A percentile compares a stretch with the other conserved stretches of the same genome.
phyloP scores from a whole-genome alignment of 305 asterid genomes.

The Plantago coronopus region DNA sequence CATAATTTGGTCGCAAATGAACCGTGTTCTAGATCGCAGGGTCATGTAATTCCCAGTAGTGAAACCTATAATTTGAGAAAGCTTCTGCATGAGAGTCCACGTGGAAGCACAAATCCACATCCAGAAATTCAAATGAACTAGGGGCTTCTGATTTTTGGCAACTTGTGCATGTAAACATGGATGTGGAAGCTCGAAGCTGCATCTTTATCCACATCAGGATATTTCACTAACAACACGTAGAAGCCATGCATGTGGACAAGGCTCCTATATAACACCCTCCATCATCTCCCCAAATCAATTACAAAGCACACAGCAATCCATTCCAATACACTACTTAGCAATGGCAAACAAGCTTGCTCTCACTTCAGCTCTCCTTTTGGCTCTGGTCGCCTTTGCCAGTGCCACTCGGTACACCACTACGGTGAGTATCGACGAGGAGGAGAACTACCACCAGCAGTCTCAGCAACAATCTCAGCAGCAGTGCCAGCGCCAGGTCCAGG shows the following conservation, averaged over 20 bases:
- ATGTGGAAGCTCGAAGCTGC: constrained; percentile 28
- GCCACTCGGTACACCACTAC: constrained; percentile 35
- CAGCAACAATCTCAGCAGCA: neutral
- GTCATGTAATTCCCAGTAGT: no score
- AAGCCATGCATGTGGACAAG: constrained; percentile 24
- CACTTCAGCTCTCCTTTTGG: constrained; percentile 33
- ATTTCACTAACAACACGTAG: constrained; percentile 30
- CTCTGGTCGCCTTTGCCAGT: constrained; percentile 29
- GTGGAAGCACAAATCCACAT: neutral
- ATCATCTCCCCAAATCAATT: neutral
- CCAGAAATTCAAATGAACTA: neutral
- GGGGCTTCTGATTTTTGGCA: constrained; percentile 8
- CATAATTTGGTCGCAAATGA: no score
- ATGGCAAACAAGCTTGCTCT: constrained; percentile 30
- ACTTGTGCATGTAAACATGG: constrained; percentile 22
- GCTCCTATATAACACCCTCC: constrained; percentile 25
- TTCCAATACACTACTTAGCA: neutral
- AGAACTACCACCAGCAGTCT: neutral
- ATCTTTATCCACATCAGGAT: constrained; percentile 4
- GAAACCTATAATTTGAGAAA: no score
- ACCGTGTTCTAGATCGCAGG: no score
- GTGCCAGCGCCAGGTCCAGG: constrained; percentile 32
- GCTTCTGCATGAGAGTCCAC: neutral
- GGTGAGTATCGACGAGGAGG: constrained; percentile 11
- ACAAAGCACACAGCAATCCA: neutral